phyloP scores from a whole-genome alignment of 176 grass and related monocot genomes.

The Zea mays region DNA sequence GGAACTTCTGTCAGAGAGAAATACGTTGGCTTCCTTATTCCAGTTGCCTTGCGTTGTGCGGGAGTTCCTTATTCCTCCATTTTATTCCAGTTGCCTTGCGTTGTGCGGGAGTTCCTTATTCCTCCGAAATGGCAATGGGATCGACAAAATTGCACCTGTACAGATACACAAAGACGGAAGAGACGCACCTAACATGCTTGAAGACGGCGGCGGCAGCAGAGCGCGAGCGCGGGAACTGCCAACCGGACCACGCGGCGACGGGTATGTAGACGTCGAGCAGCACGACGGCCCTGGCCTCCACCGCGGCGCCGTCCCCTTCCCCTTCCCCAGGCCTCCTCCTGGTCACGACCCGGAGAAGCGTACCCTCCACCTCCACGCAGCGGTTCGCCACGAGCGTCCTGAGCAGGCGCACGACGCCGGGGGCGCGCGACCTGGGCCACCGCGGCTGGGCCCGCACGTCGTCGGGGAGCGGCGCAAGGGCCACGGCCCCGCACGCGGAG shows the following conservation, averaged over 20 bases:
- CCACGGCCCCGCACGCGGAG: conserved; percentile 34
- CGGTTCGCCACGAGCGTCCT: conserved; percentile 41
- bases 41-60: no score
- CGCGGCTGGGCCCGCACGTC: conserved; percentile 1
- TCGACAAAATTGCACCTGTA: not conserved
- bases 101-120: no score
- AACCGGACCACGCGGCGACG: conserved; percentile 60
- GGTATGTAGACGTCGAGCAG: conserved; percentile 79
- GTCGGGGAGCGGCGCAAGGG: conserved; percentile 40
- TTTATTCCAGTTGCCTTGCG: no score
- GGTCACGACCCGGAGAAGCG: conserved; percentile 45
- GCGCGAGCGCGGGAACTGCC: conserved; percentile 71
- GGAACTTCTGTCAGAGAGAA: no score
- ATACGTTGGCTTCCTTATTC: no score
- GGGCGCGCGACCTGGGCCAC: conserved; percentile 37
- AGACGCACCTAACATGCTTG: conserved; percentile 70
- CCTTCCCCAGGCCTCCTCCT: conserved; percentile 32
- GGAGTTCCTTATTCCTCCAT: no score
- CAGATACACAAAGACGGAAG: not conserved
- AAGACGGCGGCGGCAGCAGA: conserved; percentile 53
- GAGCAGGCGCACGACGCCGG: conserved; percentile 55
- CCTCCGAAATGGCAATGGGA: not conserved
- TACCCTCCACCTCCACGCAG: conserved; percentile 55
- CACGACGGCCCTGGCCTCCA: conserved; percentile 57
- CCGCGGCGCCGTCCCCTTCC: not conserved